phyloP scores from a whole-genome alignment of 2,329 filamentous ascomycete genomes.

The Ophiostoma sp. region DNA sequence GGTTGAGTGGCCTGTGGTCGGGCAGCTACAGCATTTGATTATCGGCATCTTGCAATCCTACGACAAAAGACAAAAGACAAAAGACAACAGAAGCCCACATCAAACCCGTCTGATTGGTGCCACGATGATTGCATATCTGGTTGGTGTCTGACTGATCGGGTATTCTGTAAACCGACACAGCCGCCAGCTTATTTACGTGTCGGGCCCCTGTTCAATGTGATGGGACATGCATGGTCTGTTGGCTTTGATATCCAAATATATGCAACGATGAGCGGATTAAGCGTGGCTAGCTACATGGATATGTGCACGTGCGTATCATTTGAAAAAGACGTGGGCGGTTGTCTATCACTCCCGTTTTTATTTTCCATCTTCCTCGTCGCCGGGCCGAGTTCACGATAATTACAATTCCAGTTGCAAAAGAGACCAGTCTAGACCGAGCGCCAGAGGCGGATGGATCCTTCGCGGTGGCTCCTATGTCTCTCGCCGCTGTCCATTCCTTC shows the following conservation, averaged over 20 bases:
- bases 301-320: no score
- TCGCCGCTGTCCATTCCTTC: neutral
- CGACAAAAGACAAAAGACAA: no score
- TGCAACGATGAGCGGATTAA: no score
- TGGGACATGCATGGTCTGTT: neutral
- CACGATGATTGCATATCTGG: conserved; percentile 1
- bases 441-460: neutral
- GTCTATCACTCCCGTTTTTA: no score
- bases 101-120: neutral
- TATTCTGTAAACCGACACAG: conserved; percentile 3
- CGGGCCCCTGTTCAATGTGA: neutral
- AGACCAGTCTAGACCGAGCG: conserved; percentile 8
- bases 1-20: conserved; percentile 6
- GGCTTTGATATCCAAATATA: no score
- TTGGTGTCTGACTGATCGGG: neutral
- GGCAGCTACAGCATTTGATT: neutral
- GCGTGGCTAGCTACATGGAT: no score
- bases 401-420: neutral
- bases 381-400: conserved; percentile 9
- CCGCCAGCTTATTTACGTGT: neutral
- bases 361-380: neutral
- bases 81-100: neutral
- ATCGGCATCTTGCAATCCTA: neutral
- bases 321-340: no score
- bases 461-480: neutral